Conservation (phyloP, 2,329 filamentous ascomycete genomes). For the Thielaviopsis musarum region DNA sequence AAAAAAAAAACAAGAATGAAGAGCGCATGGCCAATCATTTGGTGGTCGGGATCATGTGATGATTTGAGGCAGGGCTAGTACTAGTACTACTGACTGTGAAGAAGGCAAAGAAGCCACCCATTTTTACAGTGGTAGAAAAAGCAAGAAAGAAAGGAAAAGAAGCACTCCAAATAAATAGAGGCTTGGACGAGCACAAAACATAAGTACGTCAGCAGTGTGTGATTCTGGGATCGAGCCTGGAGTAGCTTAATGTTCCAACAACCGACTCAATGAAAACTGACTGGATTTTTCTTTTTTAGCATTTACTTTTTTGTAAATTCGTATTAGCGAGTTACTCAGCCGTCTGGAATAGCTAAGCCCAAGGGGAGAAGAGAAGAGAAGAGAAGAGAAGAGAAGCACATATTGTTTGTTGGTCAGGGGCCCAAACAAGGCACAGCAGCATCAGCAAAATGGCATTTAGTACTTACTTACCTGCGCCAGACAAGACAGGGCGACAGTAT, state of each 20-base stretch:
- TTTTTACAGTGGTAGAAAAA: background rate
- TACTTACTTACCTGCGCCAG: too few relatives aligned
- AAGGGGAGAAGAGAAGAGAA: background rate
- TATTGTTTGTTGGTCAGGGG: background rate
- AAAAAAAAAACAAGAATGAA: too few relatives aligned
- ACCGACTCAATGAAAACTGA: background rate
- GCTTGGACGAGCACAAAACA: background rate
- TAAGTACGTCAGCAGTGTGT: background rate
- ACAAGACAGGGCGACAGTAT: too few relatives aligned
- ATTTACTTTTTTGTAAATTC: too few relatives aligned
- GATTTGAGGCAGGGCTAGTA: background rate
- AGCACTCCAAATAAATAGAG: background rate
- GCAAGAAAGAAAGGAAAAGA: background rate
- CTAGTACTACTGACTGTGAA: background rate
- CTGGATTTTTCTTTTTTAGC: too few relatives aligned
- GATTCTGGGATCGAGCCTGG: background rate
- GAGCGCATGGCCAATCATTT: too few relatives aligned
- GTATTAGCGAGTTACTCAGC: too few relatives aligned
- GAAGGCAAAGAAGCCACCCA: background rate
- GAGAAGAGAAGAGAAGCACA: background rate
- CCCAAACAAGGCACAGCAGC: background rate
- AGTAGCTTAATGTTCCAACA: background rate
- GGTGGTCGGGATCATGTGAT: background rate
- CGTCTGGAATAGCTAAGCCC: too few relatives aligned
- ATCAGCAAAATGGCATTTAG: background rate